Conservation (phyloP, 768 basidiomycete genomes). For the Kwoniella sp. region DNA sequence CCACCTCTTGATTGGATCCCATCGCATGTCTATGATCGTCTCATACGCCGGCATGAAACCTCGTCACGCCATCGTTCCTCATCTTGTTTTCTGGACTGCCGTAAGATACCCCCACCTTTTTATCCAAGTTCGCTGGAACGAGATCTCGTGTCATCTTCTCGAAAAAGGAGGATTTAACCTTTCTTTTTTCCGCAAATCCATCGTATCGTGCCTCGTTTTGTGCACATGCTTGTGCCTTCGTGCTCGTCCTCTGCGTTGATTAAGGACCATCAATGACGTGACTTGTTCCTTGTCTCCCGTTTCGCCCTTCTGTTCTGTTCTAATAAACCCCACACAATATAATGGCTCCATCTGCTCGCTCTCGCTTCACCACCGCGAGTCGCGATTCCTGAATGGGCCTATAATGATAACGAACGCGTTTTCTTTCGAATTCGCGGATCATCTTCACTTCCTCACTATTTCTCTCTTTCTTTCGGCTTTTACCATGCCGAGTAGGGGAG, state of each 20-base stretch:
- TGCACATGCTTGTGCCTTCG: background rate
- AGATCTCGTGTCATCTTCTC: background rate
- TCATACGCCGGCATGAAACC: background rate
- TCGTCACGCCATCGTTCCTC: background rate
- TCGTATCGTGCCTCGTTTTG: no score
- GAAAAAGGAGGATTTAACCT: background rate
- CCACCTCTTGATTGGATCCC: no score
- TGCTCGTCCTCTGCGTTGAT: background rate
- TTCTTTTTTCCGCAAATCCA: background rate
- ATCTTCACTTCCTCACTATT: slow-evolving; percentile 21
- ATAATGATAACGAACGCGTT: slow-evolving; percentile 29
- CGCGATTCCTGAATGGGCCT: slow-evolving; percentile 52
- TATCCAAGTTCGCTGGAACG: background rate
- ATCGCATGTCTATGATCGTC: no score
- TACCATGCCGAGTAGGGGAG: slow-evolving; percentile 14
- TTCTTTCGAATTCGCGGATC: background rate
- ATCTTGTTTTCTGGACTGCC: background rate
- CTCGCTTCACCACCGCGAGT: slow-evolving; percentile 41
- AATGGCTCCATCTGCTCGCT: slow-evolving; percentile 50
- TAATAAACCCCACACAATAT: slow-evolving; percentile 32
- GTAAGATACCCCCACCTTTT: background rate
- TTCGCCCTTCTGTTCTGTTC: slow-evolving; percentile 2
- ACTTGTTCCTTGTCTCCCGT: background rate
- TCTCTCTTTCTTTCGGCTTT: slow-evolving; percentile 17
- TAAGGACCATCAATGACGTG: background rate